Percentiles rank a stretch among this genome's conserved stretches.
These are phyloP conservation scores for Metarhizium anisopliae DNA, from an alignment of 2,329 filamentous ascomycete genomes.

Conservation along the genomic window DNA sequence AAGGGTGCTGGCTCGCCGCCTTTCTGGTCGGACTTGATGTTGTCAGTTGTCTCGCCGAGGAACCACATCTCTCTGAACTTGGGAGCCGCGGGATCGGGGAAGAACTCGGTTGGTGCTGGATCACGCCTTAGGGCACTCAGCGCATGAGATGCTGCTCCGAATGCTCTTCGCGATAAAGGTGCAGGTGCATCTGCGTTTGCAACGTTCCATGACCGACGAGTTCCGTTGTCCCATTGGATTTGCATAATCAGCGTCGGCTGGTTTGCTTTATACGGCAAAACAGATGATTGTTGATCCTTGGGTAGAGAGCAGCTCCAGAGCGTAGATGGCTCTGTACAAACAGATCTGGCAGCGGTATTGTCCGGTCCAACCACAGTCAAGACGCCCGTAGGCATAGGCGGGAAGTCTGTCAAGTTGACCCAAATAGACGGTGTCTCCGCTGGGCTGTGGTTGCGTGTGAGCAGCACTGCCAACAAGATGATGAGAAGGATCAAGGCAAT, in stretches of 20 bases:
- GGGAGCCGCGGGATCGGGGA: constrained; percentile 48
- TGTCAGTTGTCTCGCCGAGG: constrained; percentile 78
- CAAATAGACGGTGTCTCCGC: constrained; percentile 43
- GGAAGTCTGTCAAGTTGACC: constrained; percentile 80
- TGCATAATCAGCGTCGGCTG: constrained; percentile 75
- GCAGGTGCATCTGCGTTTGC: constrained; percentile 27
- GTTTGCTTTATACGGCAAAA: constrained; percentile 53
- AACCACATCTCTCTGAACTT: constrained; percentile 66
- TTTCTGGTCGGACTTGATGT: constrained; percentile 55
- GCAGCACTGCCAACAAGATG: constrained; percentile 47
- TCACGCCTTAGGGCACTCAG: constrained; percentile 13
- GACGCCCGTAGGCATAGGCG: constrained; percentile 76
- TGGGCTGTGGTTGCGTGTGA: constrained; percentile 26
- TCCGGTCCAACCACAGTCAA: constrained; percentile 69
- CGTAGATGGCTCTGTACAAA: constrained; percentile 63
- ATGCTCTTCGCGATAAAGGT: constrained; percentile 15
- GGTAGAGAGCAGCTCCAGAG: constrained; percentile 84
- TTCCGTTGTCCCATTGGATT: constrained; percentile 62
- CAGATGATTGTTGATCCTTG: constrained; percentile 61
- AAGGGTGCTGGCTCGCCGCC: constrained; percentile 83
- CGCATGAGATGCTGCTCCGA: constrained; percentile 15
- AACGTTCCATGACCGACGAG: constrained; percentile 40
- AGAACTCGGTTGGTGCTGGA: constrained; percentile 22
- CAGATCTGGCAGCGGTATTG: constrained; percentile 51
- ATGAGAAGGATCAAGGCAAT: constrained; percentile 47